Base-by-base conservation (phyloP, 192 early-diverging fungal species). In the Linnemannia hyalina region DNA sequence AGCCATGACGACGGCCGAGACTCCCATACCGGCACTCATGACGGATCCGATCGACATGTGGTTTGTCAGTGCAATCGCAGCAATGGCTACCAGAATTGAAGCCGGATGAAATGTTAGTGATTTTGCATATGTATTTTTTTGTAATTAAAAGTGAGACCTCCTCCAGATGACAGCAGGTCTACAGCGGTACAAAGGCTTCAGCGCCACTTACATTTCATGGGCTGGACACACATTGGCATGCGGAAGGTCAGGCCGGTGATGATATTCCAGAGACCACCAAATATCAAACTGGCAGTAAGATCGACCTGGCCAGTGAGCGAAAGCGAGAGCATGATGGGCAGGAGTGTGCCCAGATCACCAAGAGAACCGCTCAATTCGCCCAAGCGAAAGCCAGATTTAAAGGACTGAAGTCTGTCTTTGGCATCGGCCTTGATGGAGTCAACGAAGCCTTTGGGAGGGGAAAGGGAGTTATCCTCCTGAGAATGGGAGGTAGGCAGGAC, bases 201-300 rank as follows among this genome's bases (percentile, higher is more conserved):
- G 32, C 11, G 26, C 3, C 9, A 40, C 89, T 81, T 89, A 92
- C 92, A 92, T 89, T 96, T 97, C 96, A 97, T 97, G 44, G 96
- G 96, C 83, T 97, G 96, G 44, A 97, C 96, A 82, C 95, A 95
- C 89, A 97, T 95, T 32, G 96, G 96, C 36, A 96, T 91, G 54
- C 93, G 92, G 80, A 94, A 97, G 57, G 92, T 85, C n/a, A 95
- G 78, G 26, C 96, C 97, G 0, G 94, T 93, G 54, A 94, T 42
- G 65, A 97, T 96, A 75, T 97, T 97, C 94, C 93, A 97, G n/a
- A 96, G 83, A n/a, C 97, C 97, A 71, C 95, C 96, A 89, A 97
- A 96, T 80, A 96, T 91, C 72, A 97, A 83, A 26, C 95, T 95
- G 41, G 94, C 82, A 7, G 95, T 93, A 46, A 97, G 88, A 68